A percentile compares a stretch with the other conserved stretches of the same genome.
Conservation (phyloP, 495 filamentous ascomycete species). For the Aspergillus kassunensis region DNA sequence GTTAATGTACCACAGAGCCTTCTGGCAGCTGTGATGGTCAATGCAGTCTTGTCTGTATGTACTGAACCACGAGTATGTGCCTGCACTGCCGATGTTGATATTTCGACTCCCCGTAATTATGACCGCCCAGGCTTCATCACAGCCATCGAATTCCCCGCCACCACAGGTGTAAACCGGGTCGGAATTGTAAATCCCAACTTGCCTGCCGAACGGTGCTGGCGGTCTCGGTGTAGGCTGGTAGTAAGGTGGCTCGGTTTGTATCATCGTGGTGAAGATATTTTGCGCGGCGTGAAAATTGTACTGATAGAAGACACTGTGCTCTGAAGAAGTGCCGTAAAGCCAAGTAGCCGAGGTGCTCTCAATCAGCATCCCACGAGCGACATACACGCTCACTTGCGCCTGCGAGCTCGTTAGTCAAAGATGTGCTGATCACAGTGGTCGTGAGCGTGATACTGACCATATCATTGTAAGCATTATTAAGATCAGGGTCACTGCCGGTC, state of each 20-base stretch:
- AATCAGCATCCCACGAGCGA: conserved; percentile 10
- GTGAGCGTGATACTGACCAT: background rate
- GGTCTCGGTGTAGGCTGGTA: conserved; percentile 60
- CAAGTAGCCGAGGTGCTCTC: conserved; percentile 32
- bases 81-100: conserved; percentile 5
- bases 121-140: conserved; percentile 10
- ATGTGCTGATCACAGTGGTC: background rate
- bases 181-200: conserved; percentile 1
- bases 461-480: conserved; percentile 8
- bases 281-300: conserved; percentile 65
- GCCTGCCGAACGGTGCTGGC: conserved; percentile 45
- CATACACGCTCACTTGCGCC: conserved; percentile 14
- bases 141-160: background rate
- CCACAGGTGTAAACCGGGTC: conserved; percentile 7
- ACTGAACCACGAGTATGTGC: conserved; percentile 13
- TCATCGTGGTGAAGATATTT: conserved; percentile 65
- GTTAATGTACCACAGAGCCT: conserved; percentile 1
- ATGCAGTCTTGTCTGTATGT: conserved; percentile 11
- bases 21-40: conserved; percentile 9
- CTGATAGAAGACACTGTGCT: conserved; percentile 72
- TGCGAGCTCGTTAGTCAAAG: background rate
- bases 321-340: conserved; percentile 65
- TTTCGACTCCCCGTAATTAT: conserved; percentile 8
- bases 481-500: conserved; percentile 9
- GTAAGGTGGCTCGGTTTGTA: conserved; percentile 73